Evolutionary conservation across 306 rosid genomes (phyloP).

Genomic region (Fagus crenata): DNA sequence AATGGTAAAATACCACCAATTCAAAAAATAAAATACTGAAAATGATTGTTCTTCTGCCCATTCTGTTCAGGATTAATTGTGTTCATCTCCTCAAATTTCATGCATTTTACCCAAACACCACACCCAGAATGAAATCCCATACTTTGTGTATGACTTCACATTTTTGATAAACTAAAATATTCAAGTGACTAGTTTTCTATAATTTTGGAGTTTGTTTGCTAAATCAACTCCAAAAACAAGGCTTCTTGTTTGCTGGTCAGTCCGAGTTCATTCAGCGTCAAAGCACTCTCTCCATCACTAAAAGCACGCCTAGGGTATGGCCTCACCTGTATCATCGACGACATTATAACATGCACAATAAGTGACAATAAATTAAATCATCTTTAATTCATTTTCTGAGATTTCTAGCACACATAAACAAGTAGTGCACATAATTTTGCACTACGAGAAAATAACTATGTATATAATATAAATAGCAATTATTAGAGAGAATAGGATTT

Average conservation of each 20-base stretch:
- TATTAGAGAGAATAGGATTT: not conserved
- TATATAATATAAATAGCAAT: not conserved
- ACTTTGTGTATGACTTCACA: constrained; percentile 31
- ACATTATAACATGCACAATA: not conserved
- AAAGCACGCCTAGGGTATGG: constrained; percentile 87
- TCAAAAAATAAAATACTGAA: not conserved
- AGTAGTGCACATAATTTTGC: not conserved
- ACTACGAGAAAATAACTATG: not conserved
- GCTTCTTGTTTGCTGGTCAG: constrained; percentile 91
- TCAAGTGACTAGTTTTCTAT: constrained; percentile 35
- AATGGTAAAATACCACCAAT: constrained; percentile 12
- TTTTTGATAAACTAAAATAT: constrained; percentile 32
- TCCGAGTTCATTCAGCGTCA: constrained; percentile 69
- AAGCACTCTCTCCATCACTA: constrained; percentile 61
- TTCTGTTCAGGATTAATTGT: not conserved
- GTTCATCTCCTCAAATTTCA: constrained; percentile 14
- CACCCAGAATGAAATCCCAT: constrained; percentile 32
- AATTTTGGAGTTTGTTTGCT: constrained; percentile 34
- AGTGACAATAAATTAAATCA: not conserved
- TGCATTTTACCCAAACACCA: constrained; percentile 34
- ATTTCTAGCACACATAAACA: constrained; percentile 8
- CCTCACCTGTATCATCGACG: constrained; percentile 67
- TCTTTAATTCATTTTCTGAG: not conserved
- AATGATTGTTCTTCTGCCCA: constrained; percentile 3
- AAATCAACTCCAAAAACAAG: constrained; percentile 76